Conservation (phyloP, 2,329 filamentous ascomycete species). For the Arthrobotrys pseudoclavata region DNA sequence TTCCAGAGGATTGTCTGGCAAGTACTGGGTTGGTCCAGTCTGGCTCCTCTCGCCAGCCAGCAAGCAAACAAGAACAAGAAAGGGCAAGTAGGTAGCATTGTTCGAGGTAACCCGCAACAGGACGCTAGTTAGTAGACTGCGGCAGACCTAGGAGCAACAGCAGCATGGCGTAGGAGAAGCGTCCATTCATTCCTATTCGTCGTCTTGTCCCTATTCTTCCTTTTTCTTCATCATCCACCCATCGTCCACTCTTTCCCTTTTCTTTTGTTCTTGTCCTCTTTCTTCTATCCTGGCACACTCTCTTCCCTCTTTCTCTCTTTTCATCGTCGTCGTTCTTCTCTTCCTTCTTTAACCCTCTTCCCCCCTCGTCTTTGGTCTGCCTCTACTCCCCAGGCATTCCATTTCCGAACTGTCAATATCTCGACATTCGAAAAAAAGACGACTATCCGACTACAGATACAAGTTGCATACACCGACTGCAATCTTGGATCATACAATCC, state of each 20-base stretch:
- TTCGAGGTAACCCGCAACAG: constrained; percentile 48
- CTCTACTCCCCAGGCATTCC: constrained; percentile 60
- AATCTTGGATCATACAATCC: constrained; percentile 60
- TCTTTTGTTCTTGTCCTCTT: constrained; percentile 60
- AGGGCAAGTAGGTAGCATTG: constrained; percentile 43
- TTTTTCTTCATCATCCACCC: constrained; percentile 62
- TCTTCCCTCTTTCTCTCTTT: constrained; percentile 58
- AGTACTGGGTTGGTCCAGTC: constrained; percentile 46
- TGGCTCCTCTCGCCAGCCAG: constrained; percentile 28
- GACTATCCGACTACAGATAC: constrained; percentile 60
- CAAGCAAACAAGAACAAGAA: constrained; percentile 43
- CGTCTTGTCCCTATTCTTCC: constrained; percentile 57
- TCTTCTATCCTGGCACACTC: constrained; percentile 51
- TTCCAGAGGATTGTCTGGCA: constrained; percentile 58
- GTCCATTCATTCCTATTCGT: constrained; percentile 58
- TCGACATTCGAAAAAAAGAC: constrained; percentile 60
- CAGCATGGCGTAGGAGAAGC: neutral
- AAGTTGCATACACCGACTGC: constrained; percentile 60
- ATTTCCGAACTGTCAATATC: constrained; percentile 59
- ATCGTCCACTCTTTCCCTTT: constrained; percentile 60
- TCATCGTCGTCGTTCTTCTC: constrained; percentile 59
- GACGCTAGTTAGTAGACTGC: constrained; percentile 35
- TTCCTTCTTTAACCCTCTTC: constrained; percentile 58
- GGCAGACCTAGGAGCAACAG: constrained; percentile 44
- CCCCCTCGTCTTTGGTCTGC: constrained; percentile 57